These are phyloP conservation scores for Aspergillus coremiiformis DNA, from an alignment of 495 filamentous ascomycete species.

Conservation along the genomic window DNA sequence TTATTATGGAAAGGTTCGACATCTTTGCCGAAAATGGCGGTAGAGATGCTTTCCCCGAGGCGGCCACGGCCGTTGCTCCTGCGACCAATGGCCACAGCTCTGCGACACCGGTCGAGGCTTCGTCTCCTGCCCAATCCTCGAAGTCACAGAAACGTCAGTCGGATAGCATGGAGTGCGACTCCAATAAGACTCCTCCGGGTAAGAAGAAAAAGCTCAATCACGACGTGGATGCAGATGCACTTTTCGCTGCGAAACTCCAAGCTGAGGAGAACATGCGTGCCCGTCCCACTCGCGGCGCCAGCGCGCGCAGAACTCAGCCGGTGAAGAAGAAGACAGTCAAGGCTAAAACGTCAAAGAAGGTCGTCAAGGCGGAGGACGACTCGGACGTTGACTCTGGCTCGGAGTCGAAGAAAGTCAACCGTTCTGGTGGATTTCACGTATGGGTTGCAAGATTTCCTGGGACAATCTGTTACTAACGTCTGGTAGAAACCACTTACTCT, in stretches of 20 bases:
- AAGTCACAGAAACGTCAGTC: constrained; percentile 51
- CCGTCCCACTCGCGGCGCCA: constrained; percentile 62
- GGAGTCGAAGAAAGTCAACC: constrained; percentile 56
- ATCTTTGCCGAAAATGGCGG: constrained; percentile 51
- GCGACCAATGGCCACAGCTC: constrained; percentile 40
- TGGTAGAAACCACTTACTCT: constrained; percentile 59
- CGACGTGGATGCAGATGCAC: constrained; percentile 69
- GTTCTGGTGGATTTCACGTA: constrained; percentile 63
- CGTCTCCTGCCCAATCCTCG: constrained; percentile 44
- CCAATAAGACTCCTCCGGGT: constrained; percentile 37
- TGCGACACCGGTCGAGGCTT: constrained; percentile 33
- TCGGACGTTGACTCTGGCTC: constrained; percentile 61
- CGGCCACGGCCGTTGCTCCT: constrained; percentile 13
- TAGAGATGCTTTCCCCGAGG: constrained; percentile 28
- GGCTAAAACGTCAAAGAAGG: constrained; percentile 68
- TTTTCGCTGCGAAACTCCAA: constrained; percentile 79
- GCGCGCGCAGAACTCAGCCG: constrained; percentile 47
- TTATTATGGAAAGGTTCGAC: constrained; percentile 91
- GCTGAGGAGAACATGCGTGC: constrained; percentile 78
- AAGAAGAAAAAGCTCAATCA: constrained; percentile 52
- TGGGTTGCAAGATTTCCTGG: constrained; percentile 13
- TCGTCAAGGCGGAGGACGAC: constrained; percentile 72
- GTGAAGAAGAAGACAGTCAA: constrained; percentile 57
- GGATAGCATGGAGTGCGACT: constrained; percentile 39
- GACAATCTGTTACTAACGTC: constrained; percentile 2